Base-by-base conservation (phyloP, 345 rosid genomes). In the Ceriops tagal region DNA sequence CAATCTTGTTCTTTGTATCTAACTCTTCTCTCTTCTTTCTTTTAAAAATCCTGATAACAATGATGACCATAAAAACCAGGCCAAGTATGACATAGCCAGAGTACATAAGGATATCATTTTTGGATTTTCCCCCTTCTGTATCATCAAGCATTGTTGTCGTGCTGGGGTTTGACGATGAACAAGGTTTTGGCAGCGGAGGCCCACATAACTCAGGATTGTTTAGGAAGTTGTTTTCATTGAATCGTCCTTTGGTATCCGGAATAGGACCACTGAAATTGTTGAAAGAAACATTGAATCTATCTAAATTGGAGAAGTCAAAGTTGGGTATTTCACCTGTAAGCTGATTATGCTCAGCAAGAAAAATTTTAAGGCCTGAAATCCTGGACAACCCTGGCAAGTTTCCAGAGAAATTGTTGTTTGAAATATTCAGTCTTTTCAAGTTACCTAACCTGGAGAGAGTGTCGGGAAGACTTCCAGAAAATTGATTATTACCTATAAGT, bases 221-320 rank as follows among this genome's bases (percentile, higher is more conserved):
- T 4, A 75, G 6, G 55, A 83, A 85, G 75, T 86, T 67, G 58
- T 66, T 68, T 18, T 27, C 62, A 2, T 53, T 16, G 66, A 82
- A 76, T 21, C 16, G 31, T 13, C 80, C 74, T 0, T 63, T 21
- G 1, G 64, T 58, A 32, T 72, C 74, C 18, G 87, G 88, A 68
- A 81, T 58, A n/a, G 70, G 73, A 67, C 89, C 89, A 10, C 72
- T 68, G 65, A 87, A 74, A 55, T 75, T 61, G 67, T 87, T 87
- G 85, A 64, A 75, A 72, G 92, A 87, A 68, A 85, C 83, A 53
- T 87, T 83, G 79, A 87, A 85, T 24, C 74, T 31, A 4, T 59
- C 47, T 20, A 87, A 83, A 27, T 79, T 80, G 47, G 67, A 55
- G 74, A 87, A 84, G 61, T 85, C 79, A 34, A 87, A 79, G 7